Evolutionary conservation across 2,329 filamentous ascomycete species (phyloP).

Genomic region (Diaporthe aspalathi): DNA sequence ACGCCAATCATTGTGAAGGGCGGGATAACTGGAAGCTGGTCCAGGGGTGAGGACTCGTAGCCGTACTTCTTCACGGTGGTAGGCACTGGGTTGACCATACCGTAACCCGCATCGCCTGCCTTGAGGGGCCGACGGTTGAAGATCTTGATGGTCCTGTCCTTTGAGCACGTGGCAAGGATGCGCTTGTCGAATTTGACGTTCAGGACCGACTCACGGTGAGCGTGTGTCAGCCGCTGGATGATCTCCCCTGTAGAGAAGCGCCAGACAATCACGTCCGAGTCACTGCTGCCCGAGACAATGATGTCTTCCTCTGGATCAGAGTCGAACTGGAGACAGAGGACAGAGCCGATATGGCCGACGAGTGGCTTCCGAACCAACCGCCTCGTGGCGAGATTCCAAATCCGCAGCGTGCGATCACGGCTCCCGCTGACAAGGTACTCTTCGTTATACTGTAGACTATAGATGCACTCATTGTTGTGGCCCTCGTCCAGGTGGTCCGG

Average conservation of each 20-base stretch:
- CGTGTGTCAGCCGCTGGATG: constrained; percentile 78
- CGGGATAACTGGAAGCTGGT: constrained; percentile 65
- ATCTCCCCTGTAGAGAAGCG: constrained; percentile 89
- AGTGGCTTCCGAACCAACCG: constrained; percentile 81
- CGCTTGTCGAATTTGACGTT: constrained; percentile 93
- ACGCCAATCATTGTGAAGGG: constrained; percentile 83
- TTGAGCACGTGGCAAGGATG: constrained; percentile 95
- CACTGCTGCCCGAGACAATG: constrained; percentile 95
- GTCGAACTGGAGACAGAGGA: constrained; percentile 95
- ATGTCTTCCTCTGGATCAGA: constrained; percentile 87
- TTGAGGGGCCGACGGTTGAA: constrained; percentile 84
- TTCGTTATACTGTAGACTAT: constrained; percentile 89
- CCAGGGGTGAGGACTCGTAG: constrained; percentile 57
- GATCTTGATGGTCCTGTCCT: constrained; percentile 96
- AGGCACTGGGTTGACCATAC: constrained; percentile 63
- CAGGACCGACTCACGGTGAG: constrained; percentile 90
- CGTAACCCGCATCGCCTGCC: constrained; percentile 69
- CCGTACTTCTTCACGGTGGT: constrained; percentile 65
- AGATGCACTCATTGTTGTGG: constrained; percentile 87
- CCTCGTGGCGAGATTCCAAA: constrained; percentile 89
- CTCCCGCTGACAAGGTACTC: constrained; percentile 94
- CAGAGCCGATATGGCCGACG: constrained; percentile 82
- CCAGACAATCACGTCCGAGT: constrained; percentile 92
- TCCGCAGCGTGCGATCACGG: constrained; percentile 85
- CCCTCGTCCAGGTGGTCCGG: constrained; percentile 83